Evolutionary conservation across 2,329 filamentous ascomycete genomes (phyloP), one percentile per base, ranked within the genome.

Genomic region (Pseudocercospora fijiensis): DNA sequence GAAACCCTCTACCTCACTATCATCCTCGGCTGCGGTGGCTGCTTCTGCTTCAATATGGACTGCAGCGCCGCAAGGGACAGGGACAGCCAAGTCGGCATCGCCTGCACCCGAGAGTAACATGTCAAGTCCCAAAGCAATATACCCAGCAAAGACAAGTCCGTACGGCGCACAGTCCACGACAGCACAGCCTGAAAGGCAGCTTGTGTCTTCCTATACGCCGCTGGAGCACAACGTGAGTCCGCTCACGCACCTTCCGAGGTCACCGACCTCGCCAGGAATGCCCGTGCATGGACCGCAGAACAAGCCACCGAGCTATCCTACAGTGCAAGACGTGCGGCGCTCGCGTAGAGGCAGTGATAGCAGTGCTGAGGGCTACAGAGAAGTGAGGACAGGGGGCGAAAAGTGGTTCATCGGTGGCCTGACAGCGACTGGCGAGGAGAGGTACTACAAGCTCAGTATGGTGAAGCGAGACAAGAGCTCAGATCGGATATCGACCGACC

Each of bases 381-480:
- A 92, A 65, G 88, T 87, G 37, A 88, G 88, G 3, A 84, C 85
- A 0, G 89, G 91, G 64, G 84, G 85, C 1, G 90, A 93, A 68
- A 92, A 90, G 78, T 91, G 90, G 88, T 93, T 92, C 72, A 90
- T 93, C 60, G 90, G 90, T 22, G 90, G 90, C 6, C 81, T 89
- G 73, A 92, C 90, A 27, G 89, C 90, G 0, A 83, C 79, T 1
- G 90, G 90, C n/a, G 90, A 93, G 72, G 90, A 93, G 75, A 85
- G 86, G 72, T 92, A 91, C 78, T 93, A 92, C 77, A 91, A 91
- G 79, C 79, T 93, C 51, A 90, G 89, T 49, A 90, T 93, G 68
- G 86, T 93, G 56, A 85, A 87, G 74, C 80, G 89, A 61, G 86
- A 90, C 62, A 82, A 86, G 73, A 93, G 90, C 75, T 87, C 88